These are phyloP conservation scores for Ascochyta clinopodiicola DNA, from an alignment of 2,329 filamentous ascomycete species.

Conservation along the genomic window DNA sequence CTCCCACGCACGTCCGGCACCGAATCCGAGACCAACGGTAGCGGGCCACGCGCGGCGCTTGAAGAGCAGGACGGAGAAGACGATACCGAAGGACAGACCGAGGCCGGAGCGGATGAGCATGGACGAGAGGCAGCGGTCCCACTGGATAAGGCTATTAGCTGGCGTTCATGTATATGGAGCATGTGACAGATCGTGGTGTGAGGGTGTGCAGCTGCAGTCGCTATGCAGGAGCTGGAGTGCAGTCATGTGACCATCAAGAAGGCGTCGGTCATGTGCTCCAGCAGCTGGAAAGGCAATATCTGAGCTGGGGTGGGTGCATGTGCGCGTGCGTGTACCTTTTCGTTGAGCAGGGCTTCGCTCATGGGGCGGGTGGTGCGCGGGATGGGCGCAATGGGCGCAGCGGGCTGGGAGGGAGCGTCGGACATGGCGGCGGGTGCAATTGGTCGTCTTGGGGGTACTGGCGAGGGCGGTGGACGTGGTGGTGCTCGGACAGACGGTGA, in stretches of 20 bases:
- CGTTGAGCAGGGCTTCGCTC: slow-evolving; percentile 97
- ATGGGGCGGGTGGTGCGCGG: slow-evolving; percentile 78
- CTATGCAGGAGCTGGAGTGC: not conserved
- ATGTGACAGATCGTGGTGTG: slow-evolving; percentile 23
- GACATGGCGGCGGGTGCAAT: slow-evolving; percentile 58
- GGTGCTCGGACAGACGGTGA: slow-evolving; percentile 23
- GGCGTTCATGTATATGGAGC: not conserved
- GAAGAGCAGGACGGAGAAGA: slow-evolving; percentile 98
- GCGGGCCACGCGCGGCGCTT: slow-evolving; percentile 98
- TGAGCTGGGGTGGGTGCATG: not conserved
- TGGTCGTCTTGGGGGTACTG: slow-evolving; percentile 29
- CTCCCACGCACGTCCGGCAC: slow-evolving; percentile 95
- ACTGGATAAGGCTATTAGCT: slow-evolving; percentile 63
- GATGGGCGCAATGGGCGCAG: slow-evolving; percentile 67
- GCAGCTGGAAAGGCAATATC: not conserved
- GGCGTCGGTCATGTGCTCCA: not conserved
- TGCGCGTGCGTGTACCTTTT: slow-evolving; percentile 74
- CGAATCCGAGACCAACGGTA: slow-evolving; percentile 93
- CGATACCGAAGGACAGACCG: slow-evolving; percentile 94
- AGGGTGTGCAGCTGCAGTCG: slow-evolving; percentile 12
- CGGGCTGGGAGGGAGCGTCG: slow-evolving; percentile 61
- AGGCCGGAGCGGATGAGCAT: slow-evolving; percentile 95
- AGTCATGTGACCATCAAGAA: not conserved
- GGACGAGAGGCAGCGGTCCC: slow-evolving; percentile 98
- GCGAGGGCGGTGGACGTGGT: slow-evolving; percentile 21